Base-by-base conservation (phyloP, 768 basidiomycete genomes). In the Rhodotorula graminis region DNA sequence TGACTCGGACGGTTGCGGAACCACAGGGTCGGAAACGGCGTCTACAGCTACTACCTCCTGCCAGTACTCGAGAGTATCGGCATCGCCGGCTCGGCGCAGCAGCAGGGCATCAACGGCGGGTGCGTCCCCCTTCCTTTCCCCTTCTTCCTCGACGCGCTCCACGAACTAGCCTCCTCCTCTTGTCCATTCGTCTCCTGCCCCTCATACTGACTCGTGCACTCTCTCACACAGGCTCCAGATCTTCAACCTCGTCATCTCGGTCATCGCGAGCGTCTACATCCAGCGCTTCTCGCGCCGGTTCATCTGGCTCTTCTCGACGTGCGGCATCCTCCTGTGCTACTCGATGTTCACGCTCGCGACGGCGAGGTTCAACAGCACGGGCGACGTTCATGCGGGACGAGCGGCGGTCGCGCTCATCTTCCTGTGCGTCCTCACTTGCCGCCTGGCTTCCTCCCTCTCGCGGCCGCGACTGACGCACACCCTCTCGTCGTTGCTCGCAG, bases 271-370 rank as follows among this genome's bases (percentile, higher is more conserved):
- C n/a, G 18, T 80, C 69, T 76, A 66, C 37, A 61, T 79, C 69
- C 80, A 81, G 62, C 69, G 73, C 25, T 58, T 77, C 55, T 79
- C 80, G 10, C 64, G 64, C 40, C 64, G 64, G 2, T n/a, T 29
- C 52, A 25, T 63, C 23, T 69, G 69, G 69, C 62, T 70, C n/a
- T 19, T 53, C 57, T 59, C 57, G 5, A 64, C 62, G 2, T 21
- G 18, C 44, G 50, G 33, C 1, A 56, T 64, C 16, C 63, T 70
- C 18, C 19, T 70, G n/a, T 31, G 47, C n/a, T 70, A 60, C 57
- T 23, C 42, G 10, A 29, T 55, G 25, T 23, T 70, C 29, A 64
- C 69, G 1, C 63, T 63, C 1, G 29, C 47, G 27, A 56, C 47
- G 29, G 63, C 57, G 0, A 23, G 29, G 8, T 69, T 56, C 31